These are phyloP conservation scores for Daldinia vernicosa DNA, from an alignment of 495 filamentous ascomycete species.

Conservation along the genomic window DNA sequence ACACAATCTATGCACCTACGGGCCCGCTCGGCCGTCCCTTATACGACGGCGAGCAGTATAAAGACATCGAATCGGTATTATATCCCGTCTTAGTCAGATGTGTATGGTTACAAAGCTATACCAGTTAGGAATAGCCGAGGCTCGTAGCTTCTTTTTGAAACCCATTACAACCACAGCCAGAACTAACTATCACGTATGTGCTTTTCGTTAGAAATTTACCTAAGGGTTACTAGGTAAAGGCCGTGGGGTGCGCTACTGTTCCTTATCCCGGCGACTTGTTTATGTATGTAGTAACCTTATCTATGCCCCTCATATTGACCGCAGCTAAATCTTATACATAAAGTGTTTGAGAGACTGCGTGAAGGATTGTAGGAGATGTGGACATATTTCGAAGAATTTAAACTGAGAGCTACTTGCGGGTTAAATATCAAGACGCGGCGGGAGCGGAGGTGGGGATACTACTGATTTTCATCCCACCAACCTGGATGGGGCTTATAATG, in stretches of 20 bases:
- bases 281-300: not conserved
- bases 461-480: not conserved
- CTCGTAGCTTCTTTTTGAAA: not conserved
- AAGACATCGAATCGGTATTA: not conserved
- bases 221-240: not conserved
- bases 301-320: not conserved
- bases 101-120: not conserved
- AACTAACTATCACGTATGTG: not conserved
- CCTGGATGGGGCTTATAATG: not conserved
- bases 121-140: not conserved
- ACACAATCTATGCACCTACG: constrained; percentile 8
- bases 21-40: constrained; percentile 2
- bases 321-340: not conserved
- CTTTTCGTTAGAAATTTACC: not conserved
- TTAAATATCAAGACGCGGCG: not conserved
- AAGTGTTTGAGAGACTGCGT: not conserved
- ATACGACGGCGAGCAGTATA: not conserved
- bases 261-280: not conserved
- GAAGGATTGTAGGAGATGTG: not conserved
- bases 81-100: not conserved
- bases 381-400: not conserved
- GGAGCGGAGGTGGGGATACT: not conserved
- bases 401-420: not conserved
- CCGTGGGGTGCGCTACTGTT: not conserved
- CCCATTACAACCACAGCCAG: not conserved